phyloP scores from a whole-genome alignment of 352 stramenopile genomes.

The Paralagenidium karlingii region DNA sequence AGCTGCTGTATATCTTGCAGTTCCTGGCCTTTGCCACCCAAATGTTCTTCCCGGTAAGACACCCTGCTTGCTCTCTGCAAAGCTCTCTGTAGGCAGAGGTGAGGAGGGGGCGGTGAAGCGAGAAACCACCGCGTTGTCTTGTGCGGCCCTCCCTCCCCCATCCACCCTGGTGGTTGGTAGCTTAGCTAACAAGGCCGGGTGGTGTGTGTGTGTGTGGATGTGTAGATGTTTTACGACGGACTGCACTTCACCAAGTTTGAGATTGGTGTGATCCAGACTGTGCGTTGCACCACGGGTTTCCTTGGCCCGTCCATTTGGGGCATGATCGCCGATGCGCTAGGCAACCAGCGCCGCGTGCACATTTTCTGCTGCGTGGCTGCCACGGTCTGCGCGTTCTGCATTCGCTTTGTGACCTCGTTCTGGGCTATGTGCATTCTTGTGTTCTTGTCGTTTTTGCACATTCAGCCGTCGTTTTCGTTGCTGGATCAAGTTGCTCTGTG shows the following conservation, averaged over 20 bases:
- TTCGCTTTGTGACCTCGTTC: constrained; percentile 54
- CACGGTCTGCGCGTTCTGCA: constrained; percentile 46
- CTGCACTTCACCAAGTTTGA: constrained; percentile 40
- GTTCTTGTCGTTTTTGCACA: constrained; percentile 66
- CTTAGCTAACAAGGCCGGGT: too few species aligned
- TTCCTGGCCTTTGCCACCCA: constrained; percentile 55
- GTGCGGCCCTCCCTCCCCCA: too few species aligned
- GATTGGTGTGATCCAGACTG: constrained; percentile 38
- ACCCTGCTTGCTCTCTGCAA: constrained; percentile 1
- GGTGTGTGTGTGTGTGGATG: background rate
- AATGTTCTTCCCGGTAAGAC: constrained; percentile 39
- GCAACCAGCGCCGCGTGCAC: constrained; percentile 55
- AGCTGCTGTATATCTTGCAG: constrained; percentile 58
- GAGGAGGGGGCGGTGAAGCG: too few species aligned
- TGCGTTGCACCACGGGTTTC: constrained; percentile 58
- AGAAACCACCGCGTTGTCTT: too few species aligned
- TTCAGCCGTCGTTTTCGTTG: constrained; percentile 43
- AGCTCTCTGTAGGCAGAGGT: too few species aligned
- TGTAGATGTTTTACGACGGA: constrained; percentile 36
- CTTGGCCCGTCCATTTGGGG: constrained; percentile 56
- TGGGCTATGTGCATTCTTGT: constrained; percentile 57
- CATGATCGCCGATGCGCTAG: constrained; percentile 37
- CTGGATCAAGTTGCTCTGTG: constrained; percentile 55
- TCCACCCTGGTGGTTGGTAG: too few species aligned
- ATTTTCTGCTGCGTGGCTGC: constrained; percentile 43